A percentile compares a stretch with the other conserved stretches of the same genome.
Conservation (phyloP, 2,329 filamentous ascomycete genomes). For the Celoporthe dispersa region DNA sequence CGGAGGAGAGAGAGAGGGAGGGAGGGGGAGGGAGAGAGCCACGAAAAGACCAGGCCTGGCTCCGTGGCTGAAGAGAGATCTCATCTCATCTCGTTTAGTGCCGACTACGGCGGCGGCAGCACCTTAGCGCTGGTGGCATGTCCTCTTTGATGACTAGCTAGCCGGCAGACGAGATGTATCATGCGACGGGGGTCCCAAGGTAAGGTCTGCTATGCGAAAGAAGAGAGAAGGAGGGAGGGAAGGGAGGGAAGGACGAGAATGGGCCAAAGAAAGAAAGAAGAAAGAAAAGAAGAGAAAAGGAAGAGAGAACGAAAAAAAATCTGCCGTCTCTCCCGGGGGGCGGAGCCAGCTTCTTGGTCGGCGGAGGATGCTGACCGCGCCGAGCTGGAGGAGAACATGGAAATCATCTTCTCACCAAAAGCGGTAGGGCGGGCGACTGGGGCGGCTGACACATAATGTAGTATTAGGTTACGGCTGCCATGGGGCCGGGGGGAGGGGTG, state of each 20-base stretch:
- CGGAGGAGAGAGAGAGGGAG: not conserved
- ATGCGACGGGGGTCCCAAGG: not conserved
- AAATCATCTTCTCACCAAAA: not conserved
- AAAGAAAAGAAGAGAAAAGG: not conserved
- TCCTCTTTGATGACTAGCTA: not conserved
- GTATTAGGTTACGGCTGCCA: not conserved
- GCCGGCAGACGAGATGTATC: not conserved
- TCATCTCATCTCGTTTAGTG: not conserved
- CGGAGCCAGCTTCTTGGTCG: too few relatives aligned
- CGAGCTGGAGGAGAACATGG: too few relatives aligned
- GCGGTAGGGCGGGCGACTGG: not conserved
- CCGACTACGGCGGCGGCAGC: not conserved
- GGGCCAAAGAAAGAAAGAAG: not conserved
- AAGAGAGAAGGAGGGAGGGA: not conserved
- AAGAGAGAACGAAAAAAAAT: too few relatives aligned
- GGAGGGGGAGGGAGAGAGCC: not conserved
- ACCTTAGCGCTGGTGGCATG: not conserved
- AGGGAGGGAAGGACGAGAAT: too few relatives aligned
- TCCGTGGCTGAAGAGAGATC: not conserved
- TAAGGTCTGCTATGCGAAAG: not conserved
- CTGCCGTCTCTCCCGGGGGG: too few relatives aligned
- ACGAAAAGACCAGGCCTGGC: not conserved
- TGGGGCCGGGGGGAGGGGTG: not conserved
- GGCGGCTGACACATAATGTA: not conserved
- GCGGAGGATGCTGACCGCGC: not conserved